Evolutionary conservation across 352 stramenopile species (phyloP).

Genomic region (Phytopythium aichiense): DNA sequence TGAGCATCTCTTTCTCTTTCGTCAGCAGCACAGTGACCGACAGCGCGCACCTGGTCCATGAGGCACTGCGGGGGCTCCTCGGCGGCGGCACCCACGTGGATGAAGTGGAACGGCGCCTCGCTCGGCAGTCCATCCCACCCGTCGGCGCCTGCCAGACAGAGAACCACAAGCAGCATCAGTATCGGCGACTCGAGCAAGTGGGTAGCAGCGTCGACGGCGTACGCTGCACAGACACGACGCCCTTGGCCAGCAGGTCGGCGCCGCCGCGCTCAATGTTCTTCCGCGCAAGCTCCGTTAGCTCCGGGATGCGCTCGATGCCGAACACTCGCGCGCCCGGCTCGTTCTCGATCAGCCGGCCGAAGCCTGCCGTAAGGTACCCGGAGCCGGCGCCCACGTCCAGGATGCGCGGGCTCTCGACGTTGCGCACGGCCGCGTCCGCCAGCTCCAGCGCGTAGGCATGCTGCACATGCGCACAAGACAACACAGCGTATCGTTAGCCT

Average conservation of each 20-base stretch:
- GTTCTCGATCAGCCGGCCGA: conserved; percentile 80
- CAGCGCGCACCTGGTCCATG: conserved; percentile 75
- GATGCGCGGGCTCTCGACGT: conserved; percentile 50
- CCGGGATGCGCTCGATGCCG: conserved; percentile 89
- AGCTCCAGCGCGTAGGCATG: conserved; percentile 84
- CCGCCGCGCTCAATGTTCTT: conserved; percentile 84
- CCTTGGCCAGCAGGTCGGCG: conserved; percentile 68
- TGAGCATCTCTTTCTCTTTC: background rate
- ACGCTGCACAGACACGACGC: conserved; percentile 50
- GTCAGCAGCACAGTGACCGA: background rate
- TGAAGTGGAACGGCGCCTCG: conserved; percentile 93
- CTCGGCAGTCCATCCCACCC: conserved; percentile 91
- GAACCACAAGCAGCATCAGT: background rate
- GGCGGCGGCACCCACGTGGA: conserved; percentile 95
- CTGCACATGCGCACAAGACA: conserved; percentile 8
- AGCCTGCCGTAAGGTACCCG: conserved; percentile 93
- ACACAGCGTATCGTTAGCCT: background rate
- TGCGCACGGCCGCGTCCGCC: conserved; percentile 44
- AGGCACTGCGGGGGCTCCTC: conserved; percentile 82
- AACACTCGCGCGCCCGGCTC: conserved; percentile 45
- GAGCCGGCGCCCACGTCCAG: conserved; percentile 95
- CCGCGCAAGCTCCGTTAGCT: conserved; percentile 77
- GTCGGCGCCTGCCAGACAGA: conserved; percentile 46
- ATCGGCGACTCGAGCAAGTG: background rate
- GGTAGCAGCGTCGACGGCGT: no score